A percentile compares a stretch with the other conserved stretches of the same genome.
Conservation (phyloP, 345 rosid genomes). For the Eutrema japonicum region DNA sequence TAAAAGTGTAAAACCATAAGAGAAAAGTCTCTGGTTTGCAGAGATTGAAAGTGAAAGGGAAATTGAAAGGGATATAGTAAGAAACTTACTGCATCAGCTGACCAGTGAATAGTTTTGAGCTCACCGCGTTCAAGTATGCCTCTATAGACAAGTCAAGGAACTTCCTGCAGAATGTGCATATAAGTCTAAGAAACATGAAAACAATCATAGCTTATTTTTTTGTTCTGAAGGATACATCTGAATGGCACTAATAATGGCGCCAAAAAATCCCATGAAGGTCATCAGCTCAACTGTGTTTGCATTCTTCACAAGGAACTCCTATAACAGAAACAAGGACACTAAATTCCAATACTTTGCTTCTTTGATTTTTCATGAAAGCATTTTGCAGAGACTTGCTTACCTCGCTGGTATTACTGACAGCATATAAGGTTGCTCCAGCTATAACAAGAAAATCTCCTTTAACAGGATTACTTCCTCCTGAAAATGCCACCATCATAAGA, state of each 20-base stretch:
- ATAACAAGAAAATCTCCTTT: constrained; percentile 73
- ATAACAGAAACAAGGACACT: constrained; percentile 32
- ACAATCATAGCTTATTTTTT: background rate
- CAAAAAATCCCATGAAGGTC: constrained; percentile 78
- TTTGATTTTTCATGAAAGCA: background rate
- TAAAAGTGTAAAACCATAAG: background rate
- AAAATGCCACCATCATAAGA: constrained; percentile 8
- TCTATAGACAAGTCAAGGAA: constrained; percentile 60
- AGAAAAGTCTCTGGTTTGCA: background rate
- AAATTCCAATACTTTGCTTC: background rate
- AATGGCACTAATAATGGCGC: constrained; percentile 77
- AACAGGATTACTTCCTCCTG: constrained; percentile 70
- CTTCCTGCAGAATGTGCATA: constrained; percentile 9
- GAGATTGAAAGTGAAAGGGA: background rate
- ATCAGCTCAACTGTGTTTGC: constrained; percentile 81
- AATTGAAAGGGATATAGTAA: background rate
- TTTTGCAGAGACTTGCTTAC: constrained; percentile 47
- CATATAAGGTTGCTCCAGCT: constrained; percentile 75
- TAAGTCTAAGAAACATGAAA: constrained; percentile 2
- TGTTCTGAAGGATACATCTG: constrained; percentile 81
- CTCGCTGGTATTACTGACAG: constrained; percentile 73
- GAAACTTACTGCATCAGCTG: constrained; percentile 74
- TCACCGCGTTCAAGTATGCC: constrained; percentile 75
- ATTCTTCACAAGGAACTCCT: constrained; percentile 86
- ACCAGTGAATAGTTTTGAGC: constrained; percentile 79